phyloP scores from a whole-genome alignment of 2,329 filamentous ascomycete genomes.

The Fusarium longipes region DNA sequence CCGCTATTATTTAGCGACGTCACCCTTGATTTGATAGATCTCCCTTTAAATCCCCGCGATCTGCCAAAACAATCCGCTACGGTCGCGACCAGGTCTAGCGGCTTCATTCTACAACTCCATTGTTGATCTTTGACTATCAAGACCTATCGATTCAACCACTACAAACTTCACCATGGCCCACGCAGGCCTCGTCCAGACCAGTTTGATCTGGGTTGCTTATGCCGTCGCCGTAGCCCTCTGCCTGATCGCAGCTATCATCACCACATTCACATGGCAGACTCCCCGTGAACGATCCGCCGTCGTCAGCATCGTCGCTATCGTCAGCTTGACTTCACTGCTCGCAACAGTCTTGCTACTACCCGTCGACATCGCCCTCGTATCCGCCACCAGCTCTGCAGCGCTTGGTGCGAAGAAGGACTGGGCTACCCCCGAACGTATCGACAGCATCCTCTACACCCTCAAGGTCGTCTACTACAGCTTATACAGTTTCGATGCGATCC shows the following conservation, averaged over 20 bases:
- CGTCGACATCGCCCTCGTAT: slow-evolving; percentile 94
- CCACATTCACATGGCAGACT: slow-evolving; percentile 91
- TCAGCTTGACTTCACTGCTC: slow-evolving; percentile 87
- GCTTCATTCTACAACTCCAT: slow-evolving; percentile 19
- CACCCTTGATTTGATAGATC: slow-evolving; percentile 24
- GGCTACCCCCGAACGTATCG: slow-evolving; percentile 85
- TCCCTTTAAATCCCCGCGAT: slow-evolving; percentile 18
- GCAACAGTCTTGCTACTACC: slow-evolving; percentile 93
- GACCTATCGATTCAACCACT: background rate
- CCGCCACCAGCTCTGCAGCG: slow-evolving; percentile 81
- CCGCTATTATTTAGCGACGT: slow-evolving; percentile 24
- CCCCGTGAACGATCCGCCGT: slow-evolving; percentile 85
- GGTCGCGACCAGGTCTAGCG: slow-evolving; percentile 14
- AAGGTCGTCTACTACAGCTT: slow-evolving; percentile 92
- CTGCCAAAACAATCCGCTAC: slow-evolving; percentile 20
- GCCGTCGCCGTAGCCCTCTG: slow-evolving; percentile 82
- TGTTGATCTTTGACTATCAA: slow-evolving; percentile 26
- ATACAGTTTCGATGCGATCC: slow-evolving; percentile 89
- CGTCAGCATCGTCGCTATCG: slow-evolving; percentile 85
- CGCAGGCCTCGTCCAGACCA: slow-evolving; percentile 79
- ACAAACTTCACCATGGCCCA: slow-evolving; percentile 51
- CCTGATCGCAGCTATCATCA: slow-evolving; percentile 81
- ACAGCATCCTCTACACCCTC: slow-evolving; percentile 81
- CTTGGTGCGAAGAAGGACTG: slow-evolving; percentile 91
- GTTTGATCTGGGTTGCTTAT: slow-evolving; percentile 95